Base-by-base conservation (phyloP, 257 asterid genomes). In the Solanum pennellii region DNA sequence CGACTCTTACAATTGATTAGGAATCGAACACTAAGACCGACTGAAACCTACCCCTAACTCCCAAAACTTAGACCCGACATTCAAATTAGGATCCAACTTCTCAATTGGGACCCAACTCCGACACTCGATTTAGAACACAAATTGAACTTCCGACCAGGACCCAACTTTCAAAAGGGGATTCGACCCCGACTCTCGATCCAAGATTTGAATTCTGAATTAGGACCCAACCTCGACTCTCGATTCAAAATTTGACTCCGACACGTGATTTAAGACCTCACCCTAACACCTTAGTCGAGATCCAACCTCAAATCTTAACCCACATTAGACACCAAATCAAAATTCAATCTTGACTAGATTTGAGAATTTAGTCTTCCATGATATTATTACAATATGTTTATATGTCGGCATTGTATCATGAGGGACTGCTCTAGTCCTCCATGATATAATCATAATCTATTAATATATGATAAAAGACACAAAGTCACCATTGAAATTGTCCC, bases 291-390 rank as follows among this genome's bases (percentile, higher is more conserved):
- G n/a, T 52, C 62, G n/a, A 52, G n/a, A 52, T 52, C 4, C 20
- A 1, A 52, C 62, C 62, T 18, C n/a, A 1, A 52, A 18, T 52
- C n/a, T 9, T 52, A 52, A 18, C 62, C 62, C 1, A 52, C 0
- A 52, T 52, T 0, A 0, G 62, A 52, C 60, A 49, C 62, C 10
- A 52, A 52, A 52, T 52, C 62, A 1, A 18, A 52, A 18, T 7
- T 23, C 11, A 3, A 52, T 23, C n/a, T 4, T 4, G 9, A 52
- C 20, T 0, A 9, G 20, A 16, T 52, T 0, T 2, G 0, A 4
- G 62, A 52, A 23, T 52, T 52, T 52, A 10, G 20, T 16, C n/a
- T 52, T 52, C n/a, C 1, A 16, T 52, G n/a, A 52, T 52, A 18
- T 9, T 52, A 52, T 52, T 18, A 52, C 62, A 52, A 16, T 18